Percentiles rank a stretch among this genome's conserved stretches.
Evolutionary conservation across 257 asterid species (phyloP).

Genomic region (Solanum lycopersicoides): DNA sequence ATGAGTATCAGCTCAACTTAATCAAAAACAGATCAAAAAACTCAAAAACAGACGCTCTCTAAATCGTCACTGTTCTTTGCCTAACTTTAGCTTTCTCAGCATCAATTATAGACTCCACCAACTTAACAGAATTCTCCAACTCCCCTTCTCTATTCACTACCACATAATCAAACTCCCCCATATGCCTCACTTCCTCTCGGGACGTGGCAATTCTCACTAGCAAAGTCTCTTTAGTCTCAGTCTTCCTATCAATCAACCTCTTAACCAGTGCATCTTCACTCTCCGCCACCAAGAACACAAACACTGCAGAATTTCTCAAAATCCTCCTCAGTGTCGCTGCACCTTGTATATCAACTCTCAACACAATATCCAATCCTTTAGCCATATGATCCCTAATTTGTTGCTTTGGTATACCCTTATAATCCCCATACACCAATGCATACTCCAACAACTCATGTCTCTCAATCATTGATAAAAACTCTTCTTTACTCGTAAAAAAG

Average conservation of each 20-base stretch:
- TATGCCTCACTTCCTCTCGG: slow-evolving; percentile 74
- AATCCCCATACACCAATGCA: slow-evolving; percentile 92
- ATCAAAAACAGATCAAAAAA: not conserved
- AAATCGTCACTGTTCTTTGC: slow-evolving; percentile 47
- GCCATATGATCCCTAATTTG: slow-evolving; percentile 79
- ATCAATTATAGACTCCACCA: slow-evolving; percentile 75
- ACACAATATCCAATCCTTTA: slow-evolving; percentile 70
- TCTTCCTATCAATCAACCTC: slow-evolving; percentile 79
- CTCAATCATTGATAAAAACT: slow-evolving; percentile 63
- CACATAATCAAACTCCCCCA: slow-evolving; percentile 80
- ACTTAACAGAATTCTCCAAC: slow-evolving; percentile 60
- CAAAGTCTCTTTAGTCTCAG: slow-evolving; percentile 64
- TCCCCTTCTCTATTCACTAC: slow-evolving; percentile 86
- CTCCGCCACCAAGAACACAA: slow-evolving; percentile 81
- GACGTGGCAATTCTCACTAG: slow-evolving; percentile 80
- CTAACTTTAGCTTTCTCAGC: slow-evolving; percentile 91
- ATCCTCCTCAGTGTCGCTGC: slow-evolving; percentile 64
- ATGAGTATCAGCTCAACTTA: not conserved
- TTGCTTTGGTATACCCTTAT: slow-evolving; percentile 77
- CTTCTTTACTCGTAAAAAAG: slow-evolving; percentile 61
- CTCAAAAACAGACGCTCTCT: not conserved
- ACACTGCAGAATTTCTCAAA: slow-evolving; percentile 53
- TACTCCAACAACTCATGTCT: slow-evolving; percentile 75
- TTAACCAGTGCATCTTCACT: slow-evolving; percentile 91
- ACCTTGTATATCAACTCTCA: slow-evolving; percentile 94